Evolutionary conservation across 2,329 filamentous ascomycete genomes (phyloP), one percentile per base, ranked within the genome.

Genomic region (Paraconiothyrium sp.): DNA sequence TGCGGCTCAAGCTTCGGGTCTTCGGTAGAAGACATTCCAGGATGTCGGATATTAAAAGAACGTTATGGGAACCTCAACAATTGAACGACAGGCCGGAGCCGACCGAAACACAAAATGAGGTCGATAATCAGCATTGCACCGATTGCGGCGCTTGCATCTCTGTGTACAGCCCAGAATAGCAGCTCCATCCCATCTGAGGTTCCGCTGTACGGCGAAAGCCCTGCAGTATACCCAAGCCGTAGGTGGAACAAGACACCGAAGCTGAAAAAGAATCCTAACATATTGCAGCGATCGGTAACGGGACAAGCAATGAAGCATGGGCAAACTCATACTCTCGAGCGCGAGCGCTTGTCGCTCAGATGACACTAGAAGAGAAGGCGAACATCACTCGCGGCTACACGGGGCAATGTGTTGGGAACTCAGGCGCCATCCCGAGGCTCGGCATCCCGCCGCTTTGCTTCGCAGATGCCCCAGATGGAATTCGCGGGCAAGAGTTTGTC

Each of bases 321-420:
- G 64, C 71, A 3, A 59, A 65, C 9, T 71, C 74, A 46, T 76
- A 75, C 37, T 66, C 66, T 30, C 77, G 79, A 59, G 81, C 81
- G 2, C 73, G 70, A 59, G 69, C 67, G 1, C 70, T 83, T 14
- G 77, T 82, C 14, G 71, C 73, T 0, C 72, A 79, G 44, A 67
- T 83, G 52, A 81, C 79, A 1, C 65, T 78, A 7, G 77, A 80
- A 37, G 81, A 83, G 61, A 82, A 83, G 59, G 72, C 78, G 5
- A 81, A 80, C 61, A 69, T 77, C 37, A 78, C 79, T 3, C 75
- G 76, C 39, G 78, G 78, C 52, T 69, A 68, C 24, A 64, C 67
- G 13, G 73, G 74, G 5, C 59, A 56, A 7, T 79, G 78, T 46
- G 72, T 76, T 24, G 78, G 78, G 13, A 73, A 78, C 61, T 76